These are phyloP conservation scores for Allantophomopsis lycopodina DNA, from an alignment of 2,329 filamentous ascomycete genomes.

Conservation along the genomic window DNA sequence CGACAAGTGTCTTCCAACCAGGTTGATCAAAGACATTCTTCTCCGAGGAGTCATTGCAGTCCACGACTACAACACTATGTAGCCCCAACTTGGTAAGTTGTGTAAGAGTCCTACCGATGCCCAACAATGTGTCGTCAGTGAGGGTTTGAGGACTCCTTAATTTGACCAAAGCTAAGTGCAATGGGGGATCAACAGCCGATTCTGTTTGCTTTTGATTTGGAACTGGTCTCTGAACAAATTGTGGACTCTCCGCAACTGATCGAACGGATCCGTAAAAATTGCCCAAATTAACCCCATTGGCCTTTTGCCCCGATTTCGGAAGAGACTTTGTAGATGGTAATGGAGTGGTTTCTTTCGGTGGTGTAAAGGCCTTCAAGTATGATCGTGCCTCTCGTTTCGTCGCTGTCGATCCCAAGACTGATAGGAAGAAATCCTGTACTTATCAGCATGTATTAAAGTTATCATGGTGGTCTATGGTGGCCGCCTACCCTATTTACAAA, in stretches of 20 bases:
- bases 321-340: not conserved
- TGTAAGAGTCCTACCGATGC: constrained; percentile 70
- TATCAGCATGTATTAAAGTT: constrained; percentile 2
- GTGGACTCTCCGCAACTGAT: constrained; percentile 42
- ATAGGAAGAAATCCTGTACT: constrained; percentile 69
- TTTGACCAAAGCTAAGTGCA: constrained; percentile 79
- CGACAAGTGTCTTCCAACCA: constrained; percentile 28
- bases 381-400: constrained; percentile 88
- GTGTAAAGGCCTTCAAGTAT: constrained; percentile 77
- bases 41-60: constrained; percentile 38
- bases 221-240: constrained; percentile 39
- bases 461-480: not conserved
- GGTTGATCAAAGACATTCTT: constrained; percentile 8
- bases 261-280: constrained; percentile 42
- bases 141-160: constrained; percentile 61
- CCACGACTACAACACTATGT: constrained; percentile 69
- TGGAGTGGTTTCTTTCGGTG: constrained; percentile 16
- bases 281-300: constrained; percentile 43
- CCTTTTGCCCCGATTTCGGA: not conserved
- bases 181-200: constrained; percentile 14
- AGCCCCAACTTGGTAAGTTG: constrained; percentile 77
- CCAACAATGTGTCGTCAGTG: constrained; percentile 53
- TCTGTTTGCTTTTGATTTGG: constrained; percentile 17
- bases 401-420: constrained; percentile 74
- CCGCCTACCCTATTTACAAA: constrained; percentile 30